These are phyloP conservation scores for Forsythia viridissima DNA, from an alignment of 257 asterid species.

Conservation along the genomic window DNA sequence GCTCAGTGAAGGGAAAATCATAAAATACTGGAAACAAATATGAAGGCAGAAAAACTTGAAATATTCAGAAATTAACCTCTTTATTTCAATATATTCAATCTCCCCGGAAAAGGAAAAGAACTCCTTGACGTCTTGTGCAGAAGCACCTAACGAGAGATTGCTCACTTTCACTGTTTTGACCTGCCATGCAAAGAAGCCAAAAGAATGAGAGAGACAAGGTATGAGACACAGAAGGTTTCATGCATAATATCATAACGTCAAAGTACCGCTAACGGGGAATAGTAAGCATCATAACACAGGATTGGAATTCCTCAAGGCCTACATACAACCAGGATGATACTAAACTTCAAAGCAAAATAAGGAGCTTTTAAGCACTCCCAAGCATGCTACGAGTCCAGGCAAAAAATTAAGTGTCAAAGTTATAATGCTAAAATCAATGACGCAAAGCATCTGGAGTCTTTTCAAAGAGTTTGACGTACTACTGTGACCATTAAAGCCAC, in stretches of 20 bases:
- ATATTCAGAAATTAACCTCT: conserved; percentile 38
- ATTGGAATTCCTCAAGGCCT: background rate
- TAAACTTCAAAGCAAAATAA: background rate
- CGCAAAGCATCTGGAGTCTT: background rate
- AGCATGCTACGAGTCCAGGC: background rate
- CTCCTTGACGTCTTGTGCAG: conserved; percentile 65
- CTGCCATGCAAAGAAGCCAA: conserved; percentile 35
- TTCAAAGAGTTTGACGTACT: background rate
- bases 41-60: conserved; percentile 13
- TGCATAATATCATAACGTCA: background rate
- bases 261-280: background rate
- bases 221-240: background rate
- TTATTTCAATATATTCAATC: conserved; percentile 59
- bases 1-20: background rate
- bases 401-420: background rate
- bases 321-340: background rate
- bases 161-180: conserved; percentile 62
- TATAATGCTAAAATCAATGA: background rate
- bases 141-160: conserved; percentile 64
- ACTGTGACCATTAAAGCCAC: background rate
- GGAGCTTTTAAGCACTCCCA: background rate
- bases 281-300: background rate
- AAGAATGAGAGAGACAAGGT: background rate
- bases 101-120: conserved; percentile 78
- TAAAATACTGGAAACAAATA: conserved; percentile 6